A percentile compares a stretch with the other conserved stretches of the same genome.
phyloP scores from a whole-genome alignment of 805 yeast species.

The Saitoella complicata region DNA sequence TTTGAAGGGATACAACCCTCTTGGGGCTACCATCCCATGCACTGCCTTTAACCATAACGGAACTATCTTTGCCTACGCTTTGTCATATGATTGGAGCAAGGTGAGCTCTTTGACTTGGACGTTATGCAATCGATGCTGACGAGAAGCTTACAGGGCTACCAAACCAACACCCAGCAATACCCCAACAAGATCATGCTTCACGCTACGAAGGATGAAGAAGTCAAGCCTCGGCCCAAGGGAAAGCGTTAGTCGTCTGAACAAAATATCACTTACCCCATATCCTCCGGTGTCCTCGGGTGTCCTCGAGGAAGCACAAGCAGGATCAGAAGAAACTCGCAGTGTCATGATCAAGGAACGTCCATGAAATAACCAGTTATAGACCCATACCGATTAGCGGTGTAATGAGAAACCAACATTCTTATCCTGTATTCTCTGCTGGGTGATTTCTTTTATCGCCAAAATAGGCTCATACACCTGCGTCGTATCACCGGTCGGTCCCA shows the following conservation, averaged over 20 bases:
- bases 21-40: constrained; percentile 50
- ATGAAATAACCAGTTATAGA: too few species aligned
- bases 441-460: too few species aligned
- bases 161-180: constrained; percentile 55
- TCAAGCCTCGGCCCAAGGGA: constrained; percentile 27
- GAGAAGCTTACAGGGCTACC: constrained; percentile 26
- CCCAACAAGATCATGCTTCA: constrained; percentile 70
- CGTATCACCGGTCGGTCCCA: too few species aligned
- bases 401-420: too few species aligned
- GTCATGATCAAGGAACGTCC: too few species aligned
- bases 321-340: too few species aligned
- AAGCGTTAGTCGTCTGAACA: neutral
- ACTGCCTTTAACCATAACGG: constrained; percentile 75
- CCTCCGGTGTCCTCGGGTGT: too few species aligned
- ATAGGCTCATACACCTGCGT: too few species aligned
- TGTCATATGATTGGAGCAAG: constrained; percentile 91
- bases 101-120: constrained; percentile 26
- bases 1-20: constrained; percentile 58
- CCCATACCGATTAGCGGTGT: too few species aligned
- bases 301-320: too few species aligned
- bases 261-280: too few species aligned
- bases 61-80: constrained; percentile 71
- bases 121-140: neutral
- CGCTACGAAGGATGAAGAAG: constrained; percentile 72
- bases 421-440: too few species aligned